A percentile compares a stretch with the other conserved stretches of the same genome.
Conservation (phyloP, 345 rosid species). For the Gossypium longicalyx region DNA sequence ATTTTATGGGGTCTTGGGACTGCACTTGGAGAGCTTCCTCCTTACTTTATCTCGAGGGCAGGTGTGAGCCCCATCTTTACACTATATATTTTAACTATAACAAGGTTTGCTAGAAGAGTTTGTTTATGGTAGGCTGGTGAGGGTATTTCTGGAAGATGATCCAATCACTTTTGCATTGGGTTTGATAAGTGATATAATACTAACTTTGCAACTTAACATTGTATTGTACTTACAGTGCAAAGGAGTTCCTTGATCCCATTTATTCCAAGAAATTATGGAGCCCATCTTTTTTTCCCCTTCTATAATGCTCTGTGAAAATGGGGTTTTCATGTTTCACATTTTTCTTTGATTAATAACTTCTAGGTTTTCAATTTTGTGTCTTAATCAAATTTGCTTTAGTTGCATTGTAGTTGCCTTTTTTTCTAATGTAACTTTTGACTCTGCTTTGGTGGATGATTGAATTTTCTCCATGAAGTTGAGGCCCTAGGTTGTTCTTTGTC, state of each 20-base stretch:
- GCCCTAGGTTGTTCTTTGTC: background rate
- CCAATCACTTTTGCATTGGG: background rate
- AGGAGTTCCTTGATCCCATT: background rate
- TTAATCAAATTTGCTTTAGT: background rate
- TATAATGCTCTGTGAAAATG: background rate
- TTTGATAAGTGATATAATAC: background rate
- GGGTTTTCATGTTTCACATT: background rate
- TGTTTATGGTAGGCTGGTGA: background rate
- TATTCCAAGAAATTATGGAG: background rate
- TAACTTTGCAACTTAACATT: background rate
- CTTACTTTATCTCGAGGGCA: constrained; percentile 97
- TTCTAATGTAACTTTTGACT: background rate
- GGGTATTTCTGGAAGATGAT: background rate
- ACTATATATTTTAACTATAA: background rate
- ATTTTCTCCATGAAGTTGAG: background rate
- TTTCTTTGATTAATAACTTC: background rate
- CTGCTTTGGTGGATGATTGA: background rate
- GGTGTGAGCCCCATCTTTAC: constrained; percentile 36
- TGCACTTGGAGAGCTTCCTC: constrained; percentile 99
- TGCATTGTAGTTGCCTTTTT: background rate
- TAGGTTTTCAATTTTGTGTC: background rate
- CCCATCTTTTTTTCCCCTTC: background rate
- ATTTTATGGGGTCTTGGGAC: constrained; percentile 97
- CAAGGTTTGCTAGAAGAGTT: background rate
- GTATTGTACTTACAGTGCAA: background rate